Evolutionary conservation across 2,329 filamentous ascomycete genomes (phyloP).

Genomic region (Talaromyces amestolkiae): DNA sequence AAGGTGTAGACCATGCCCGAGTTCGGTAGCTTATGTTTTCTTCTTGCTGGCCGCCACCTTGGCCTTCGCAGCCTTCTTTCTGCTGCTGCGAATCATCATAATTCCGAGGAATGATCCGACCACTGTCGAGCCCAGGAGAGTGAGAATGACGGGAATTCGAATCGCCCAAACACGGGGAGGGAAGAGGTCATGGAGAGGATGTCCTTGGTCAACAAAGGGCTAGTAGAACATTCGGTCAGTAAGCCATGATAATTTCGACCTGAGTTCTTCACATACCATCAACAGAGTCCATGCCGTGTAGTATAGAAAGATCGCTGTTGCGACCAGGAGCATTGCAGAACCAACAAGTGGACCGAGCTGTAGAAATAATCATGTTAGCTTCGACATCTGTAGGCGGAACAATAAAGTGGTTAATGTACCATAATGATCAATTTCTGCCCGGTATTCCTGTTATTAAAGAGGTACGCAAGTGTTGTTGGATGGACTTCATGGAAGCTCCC

Average conservation of each 20-base stretch:
- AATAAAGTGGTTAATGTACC: not conserved
- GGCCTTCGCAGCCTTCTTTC: slow-evolving; percentile 93
- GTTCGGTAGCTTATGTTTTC: slow-evolving; percentile 28
- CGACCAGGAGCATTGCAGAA: slow-evolving; percentile 72
- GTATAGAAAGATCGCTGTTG: slow-evolving; percentile 76
- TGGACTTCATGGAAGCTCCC: not conserved
- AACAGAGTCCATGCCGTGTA: slow-evolving; percentile 97
- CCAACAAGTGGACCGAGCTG: slow-evolving; percentile 89
- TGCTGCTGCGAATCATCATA: slow-evolving; percentile 98
- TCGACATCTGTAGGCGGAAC: not conserved
- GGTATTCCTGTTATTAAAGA: not conserved
- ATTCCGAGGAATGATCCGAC: slow-evolving; percentile 93
- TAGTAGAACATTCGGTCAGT: slow-evolving; percentile 38
- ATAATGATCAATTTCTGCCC: not conserved
- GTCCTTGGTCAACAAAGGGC: slow-evolving; percentile 96
- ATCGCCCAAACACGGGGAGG: slow-evolving; percentile 98
- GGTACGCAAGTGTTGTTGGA: not conserved
- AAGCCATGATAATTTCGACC: not conserved
- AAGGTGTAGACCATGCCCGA: not conserved
- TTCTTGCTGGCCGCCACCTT: slow-evolving; percentile 84
- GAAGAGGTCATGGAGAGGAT: slow-evolving; percentile 91
- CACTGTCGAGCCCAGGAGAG: slow-evolving; percentile 85
- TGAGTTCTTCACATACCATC: slow-evolving; percentile 64
- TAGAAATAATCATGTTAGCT: slow-evolving; percentile 6
- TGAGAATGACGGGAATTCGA: slow-evolving; percentile 93